Evolutionary conservation across 148 eudicot species (phyloP).

Genomic region (Agrostemma githago): DNA sequence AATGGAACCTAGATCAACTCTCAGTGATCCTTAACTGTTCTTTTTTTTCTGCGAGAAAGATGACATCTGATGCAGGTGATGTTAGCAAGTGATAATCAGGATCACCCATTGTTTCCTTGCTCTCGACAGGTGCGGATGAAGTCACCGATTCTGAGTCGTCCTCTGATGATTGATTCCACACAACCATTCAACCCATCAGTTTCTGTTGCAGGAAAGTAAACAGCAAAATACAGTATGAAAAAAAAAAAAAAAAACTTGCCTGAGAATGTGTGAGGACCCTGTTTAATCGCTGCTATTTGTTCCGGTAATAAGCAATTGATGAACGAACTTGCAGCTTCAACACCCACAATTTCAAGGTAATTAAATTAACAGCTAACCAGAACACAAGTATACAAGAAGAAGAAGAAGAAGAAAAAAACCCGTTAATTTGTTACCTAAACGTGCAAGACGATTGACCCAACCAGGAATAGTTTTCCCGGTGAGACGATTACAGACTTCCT

Average conservation of each 20-base stretch:
- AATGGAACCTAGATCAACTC: conserved; percentile 30
- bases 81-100: conserved; percentile 59
- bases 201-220: background rate
- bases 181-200: conserved; percentile 8
- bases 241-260: conserved; percentile 37
- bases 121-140: conserved; percentile 36
- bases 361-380: background rate
- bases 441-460: conserved; percentile 89
- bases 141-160: conserved; percentile 43
- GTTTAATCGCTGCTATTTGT: conserved; percentile 54
- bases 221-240: too few relatives aligned
- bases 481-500: conserved; percentile 62
- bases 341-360: conserved; percentile 6
- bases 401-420: background rate
- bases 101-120: conserved; percentile 44
- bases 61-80: conserved; percentile 46
- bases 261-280: conserved; percentile 51
- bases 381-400: background rate
- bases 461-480: conserved; percentile 83
- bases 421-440: conserved; percentile 46
- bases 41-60: conserved; percentile 62
- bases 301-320: conserved; percentile 74
- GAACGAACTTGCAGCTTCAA: conserved; percentile 60
- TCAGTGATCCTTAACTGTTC: conserved; percentile 47
- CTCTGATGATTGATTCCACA: conserved; percentile 32